These are phyloP conservation scores for Teunomyces atbi DNA, from an alignment of 805 yeast species.

Conservation along the genomic window DNA sequence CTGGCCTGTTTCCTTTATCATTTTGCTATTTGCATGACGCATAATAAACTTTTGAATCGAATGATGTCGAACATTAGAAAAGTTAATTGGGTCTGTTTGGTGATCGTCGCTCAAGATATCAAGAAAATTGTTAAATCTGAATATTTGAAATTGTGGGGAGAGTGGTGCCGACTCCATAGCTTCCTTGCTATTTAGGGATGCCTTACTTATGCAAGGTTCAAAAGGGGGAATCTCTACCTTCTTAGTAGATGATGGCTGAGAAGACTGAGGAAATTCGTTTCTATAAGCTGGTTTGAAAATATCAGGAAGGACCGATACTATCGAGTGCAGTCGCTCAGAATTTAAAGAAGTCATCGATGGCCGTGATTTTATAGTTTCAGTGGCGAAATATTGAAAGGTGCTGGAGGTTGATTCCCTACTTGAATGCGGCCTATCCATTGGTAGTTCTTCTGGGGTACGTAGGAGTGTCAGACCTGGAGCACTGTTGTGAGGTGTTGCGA, in stretches of 20 bases:
- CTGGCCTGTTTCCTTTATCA: conserved; percentile 7
- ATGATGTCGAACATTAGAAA: conserved; percentile 33
- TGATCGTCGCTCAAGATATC: conserved; percentile 31
- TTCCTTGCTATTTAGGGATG: conserved; percentile 24
- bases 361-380: neutral
- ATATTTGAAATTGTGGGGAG: conserved; percentile 28
- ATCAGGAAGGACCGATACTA: neutral
- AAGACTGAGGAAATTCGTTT: conserved; percentile 2
- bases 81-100: conserved; percentile 36
- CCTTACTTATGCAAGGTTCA: conserved; percentile 20
- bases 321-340: conserved; percentile 1
- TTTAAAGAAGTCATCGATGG: neutral
- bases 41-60: conserved; percentile 28
- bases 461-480: neutral
- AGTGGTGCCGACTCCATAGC: conserved; percentile 19
- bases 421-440: neutral
- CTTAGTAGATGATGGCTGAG: neutral
- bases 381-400: neutral
- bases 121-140: conserved; percentile 32
- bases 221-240: conserved; percentile 14
- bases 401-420: neutral
- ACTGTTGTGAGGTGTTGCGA: neutral
- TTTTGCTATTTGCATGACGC: conserved; percentile 16
- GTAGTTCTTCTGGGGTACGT: neutral
- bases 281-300: conserved; percentile 6